These are phyloP conservation scores for Talaromyces funiculosus DNA, from an alignment of 2,329 filamentous ascomycete genomes.

Conservation along the genomic window DNA sequence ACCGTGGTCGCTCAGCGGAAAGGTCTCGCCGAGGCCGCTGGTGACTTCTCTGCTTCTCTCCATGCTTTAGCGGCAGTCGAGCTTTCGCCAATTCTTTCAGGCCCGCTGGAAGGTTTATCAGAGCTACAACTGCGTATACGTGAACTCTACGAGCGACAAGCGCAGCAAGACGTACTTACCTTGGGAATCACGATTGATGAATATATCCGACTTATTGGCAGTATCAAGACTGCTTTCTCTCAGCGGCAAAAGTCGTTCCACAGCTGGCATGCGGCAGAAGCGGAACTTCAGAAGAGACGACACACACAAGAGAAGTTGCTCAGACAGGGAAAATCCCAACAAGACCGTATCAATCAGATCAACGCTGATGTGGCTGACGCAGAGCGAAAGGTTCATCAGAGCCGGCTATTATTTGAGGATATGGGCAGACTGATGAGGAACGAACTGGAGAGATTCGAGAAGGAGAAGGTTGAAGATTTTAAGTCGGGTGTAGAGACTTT, in stretches of 20 bases:
- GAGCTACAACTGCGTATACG: conserved; percentile 90
- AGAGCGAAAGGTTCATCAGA: conserved; percentile 87
- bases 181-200: conserved; percentile 97
- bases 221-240: conserved; percentile 85
- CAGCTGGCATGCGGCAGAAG: conserved; percentile 86
- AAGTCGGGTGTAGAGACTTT: conserved; percentile 98
- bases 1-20: conserved; percentile 88
- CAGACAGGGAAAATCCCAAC: conserved; percentile 88
- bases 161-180: conserved; percentile 92
- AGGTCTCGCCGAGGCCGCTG: conserved; percentile 85
- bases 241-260: conserved; percentile 96
- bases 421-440: conserved; percentile 90
- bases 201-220: conserved; percentile 92
- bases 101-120: conserved; percentile 82
- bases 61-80: conserved; percentile 89
- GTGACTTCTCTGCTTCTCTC: conserved; percentile 88
- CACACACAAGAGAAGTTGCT: conserved; percentile 88
- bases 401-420: conserved; percentile 85
- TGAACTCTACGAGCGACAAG: conserved; percentile 93
- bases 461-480: conserved; percentile 97
- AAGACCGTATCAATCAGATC: conserved; percentile 88
- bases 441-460: conserved; percentile 90
- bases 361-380: conserved; percentile 91
- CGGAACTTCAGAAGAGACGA: conserved; percentile 85
- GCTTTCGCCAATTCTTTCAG: conserved; percentile 79